Evolutionary conservation across 2,329 filamentous ascomycete species (phyloP).

Genomic region (Chrysosporium keratinophilum): DNA sequence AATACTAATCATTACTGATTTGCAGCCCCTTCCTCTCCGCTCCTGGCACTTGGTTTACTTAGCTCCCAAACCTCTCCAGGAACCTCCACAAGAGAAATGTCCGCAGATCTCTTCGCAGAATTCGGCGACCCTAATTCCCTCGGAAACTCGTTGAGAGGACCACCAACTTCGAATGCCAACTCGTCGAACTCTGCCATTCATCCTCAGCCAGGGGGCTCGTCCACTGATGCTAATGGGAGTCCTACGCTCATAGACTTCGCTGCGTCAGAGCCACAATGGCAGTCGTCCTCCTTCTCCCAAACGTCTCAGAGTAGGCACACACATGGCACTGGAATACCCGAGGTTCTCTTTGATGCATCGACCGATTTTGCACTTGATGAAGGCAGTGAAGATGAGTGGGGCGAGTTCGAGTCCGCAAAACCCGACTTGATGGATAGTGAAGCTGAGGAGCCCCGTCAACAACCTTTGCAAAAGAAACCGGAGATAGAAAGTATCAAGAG

Average conservation of each 20-base stretch:
- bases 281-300: not conserved
- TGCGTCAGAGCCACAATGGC: not conserved
- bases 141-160: not conserved
- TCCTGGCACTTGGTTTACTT: not conserved
- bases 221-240: not conserved
- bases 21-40: not conserved
- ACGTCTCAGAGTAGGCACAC: not conserved
- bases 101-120: slow-evolving; percentile 45
- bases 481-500: not conserved
- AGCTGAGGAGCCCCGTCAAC: not conserved
- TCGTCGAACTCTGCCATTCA: not conserved
- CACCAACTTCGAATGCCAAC: not conserved
- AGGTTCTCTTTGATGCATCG: slow-evolving; percentile 56
- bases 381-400: slow-evolving; percentile 36
- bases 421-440: slow-evolving; percentile 14
- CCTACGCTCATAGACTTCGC: slow-evolving; percentile 8
- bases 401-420: slow-evolving; percentile 36
- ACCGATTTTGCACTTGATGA: slow-evolving; percentile 23
- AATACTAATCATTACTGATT: not conserved
- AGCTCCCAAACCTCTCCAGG: not conserved
- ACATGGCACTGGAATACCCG: slow-evolving; percentile 17
- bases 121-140: slow-evolving; percentile 29
- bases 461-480: not conserved
- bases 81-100: slow-evolving; percentile 32
- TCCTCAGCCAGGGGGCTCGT: not conserved